phyloP scores from a whole-genome alignment of 2,329 filamentous ascomycete species.

The Chrysoporthe cubensis region DNA sequence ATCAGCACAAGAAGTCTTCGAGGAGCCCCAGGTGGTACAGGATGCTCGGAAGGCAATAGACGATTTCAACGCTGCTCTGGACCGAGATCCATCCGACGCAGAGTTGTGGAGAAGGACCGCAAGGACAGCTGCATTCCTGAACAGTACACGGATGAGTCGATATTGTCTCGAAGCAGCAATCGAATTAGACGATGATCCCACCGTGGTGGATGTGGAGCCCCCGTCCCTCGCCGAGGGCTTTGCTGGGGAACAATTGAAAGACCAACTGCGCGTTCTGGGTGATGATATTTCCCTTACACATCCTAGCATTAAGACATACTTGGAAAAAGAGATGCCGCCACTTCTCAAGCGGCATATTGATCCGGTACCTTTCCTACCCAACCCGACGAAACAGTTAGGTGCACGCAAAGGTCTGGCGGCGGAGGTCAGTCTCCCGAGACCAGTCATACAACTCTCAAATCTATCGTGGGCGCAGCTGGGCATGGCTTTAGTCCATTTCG shows the following conservation, averaged over 20 bases:
- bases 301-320: conserved; percentile 62
- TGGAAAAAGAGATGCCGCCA: conserved; percentile 54
- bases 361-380: conserved; percentile 64
- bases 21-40: conserved; percentile 41
- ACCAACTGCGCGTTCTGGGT: conserved; percentile 55
- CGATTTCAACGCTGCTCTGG: conserved; percentile 62
- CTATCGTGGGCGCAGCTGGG: conserved; percentile 50
- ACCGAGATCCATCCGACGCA: conserved; percentile 69
- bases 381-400: conserved; percentile 49
- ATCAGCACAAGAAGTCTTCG: conserved; percentile 39
- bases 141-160: conserved; percentile 59
- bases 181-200: conserved; percentile 69
- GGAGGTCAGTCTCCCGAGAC: conserved; percentile 30
- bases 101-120: conserved; percentile 67
- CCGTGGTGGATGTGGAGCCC: conserved; percentile 64
- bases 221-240: conserved; percentile 66
- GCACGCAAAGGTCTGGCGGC: conserved; percentile 34
- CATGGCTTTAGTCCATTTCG: conserved; percentile 44
- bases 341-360: conserved; percentile 60
- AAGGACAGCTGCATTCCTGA: conserved; percentile 61
- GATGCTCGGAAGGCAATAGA: conserved; percentile 53
- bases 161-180: conserved; percentile 70
- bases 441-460: conserved; percentile 37
- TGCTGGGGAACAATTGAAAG: conserved; percentile 64
- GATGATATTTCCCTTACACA: conserved; percentile 63